These are phyloP conservation scores for Cercospora zeina DNA, from an alignment of 2,329 filamentous ascomycete genomes.

Conservation along the genomic window DNA sequence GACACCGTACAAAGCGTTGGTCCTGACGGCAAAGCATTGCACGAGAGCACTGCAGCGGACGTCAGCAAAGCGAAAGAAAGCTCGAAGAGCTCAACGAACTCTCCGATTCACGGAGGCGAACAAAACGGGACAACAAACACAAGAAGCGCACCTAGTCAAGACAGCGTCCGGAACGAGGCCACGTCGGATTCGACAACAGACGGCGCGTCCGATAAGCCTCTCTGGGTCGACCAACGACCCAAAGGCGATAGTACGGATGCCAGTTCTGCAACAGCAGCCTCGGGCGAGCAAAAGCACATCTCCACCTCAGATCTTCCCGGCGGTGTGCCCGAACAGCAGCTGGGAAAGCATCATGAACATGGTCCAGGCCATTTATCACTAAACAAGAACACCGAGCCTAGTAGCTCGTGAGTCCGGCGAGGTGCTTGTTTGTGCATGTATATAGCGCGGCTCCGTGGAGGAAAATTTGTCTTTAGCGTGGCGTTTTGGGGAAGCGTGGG, in stretches of 20 bases:
- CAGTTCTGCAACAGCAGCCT: conserved; percentile 30
- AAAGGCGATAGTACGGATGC: conserved; percentile 20
- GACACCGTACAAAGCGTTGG: conserved; percentile 32
- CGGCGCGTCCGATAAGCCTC: conserved; percentile 32
- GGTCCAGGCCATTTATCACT: conserved; percentile 20
- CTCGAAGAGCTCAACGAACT: not conserved
- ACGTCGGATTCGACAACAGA: conserved; percentile 25
- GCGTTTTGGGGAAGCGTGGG: not conserved
- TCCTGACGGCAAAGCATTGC: conserved; percentile 22
- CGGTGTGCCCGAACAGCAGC: conserved; percentile 45
- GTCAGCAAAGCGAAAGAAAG: not conserved
- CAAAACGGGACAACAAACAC: not conserved
- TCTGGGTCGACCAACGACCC: conserved; percentile 11
- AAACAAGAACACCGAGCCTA: conserved; percentile 22
- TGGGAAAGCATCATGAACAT: conserved; percentile 34
- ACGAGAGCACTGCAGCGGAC: conserved; percentile 3
- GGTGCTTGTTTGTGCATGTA: not conserved
- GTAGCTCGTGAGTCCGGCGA: conserved; percentile 8
- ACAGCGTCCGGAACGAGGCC: not conserved
- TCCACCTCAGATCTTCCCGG: conserved; percentile 47
- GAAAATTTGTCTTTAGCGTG: not conserved
- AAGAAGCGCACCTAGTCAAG: conserved; percentile 8
- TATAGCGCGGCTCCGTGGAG: not conserved
- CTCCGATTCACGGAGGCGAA: not conserved
- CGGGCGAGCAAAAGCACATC: conserved; percentile 32